Base-by-base conservation (phyloP, 1,284 basidiomycete species). In the Termitomyces sp. region DNA sequence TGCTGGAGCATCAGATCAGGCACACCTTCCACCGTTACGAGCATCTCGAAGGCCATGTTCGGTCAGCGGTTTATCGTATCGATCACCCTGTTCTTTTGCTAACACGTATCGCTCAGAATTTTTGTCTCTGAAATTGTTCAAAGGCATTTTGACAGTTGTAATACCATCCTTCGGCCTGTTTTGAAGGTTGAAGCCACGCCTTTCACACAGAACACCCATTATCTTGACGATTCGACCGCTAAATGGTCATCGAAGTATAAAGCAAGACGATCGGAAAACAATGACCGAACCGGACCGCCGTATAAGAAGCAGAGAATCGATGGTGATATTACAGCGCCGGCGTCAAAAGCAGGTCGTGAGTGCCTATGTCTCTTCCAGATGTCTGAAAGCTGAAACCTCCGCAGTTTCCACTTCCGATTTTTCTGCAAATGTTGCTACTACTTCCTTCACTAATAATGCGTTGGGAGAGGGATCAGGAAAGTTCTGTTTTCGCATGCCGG, bases 121-220 rank as follows among this genome's bases (percentile, higher is more conserved):
- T 61, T 57, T 34, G 39, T 68, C 3, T 26, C 55, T 1, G 58
- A 65, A 8, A 57, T 71, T 9, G 56, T 71, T 10, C 48, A 61
- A 4, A 50, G 58, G 2, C 65, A 66, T 35, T 48, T 55, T n/a
- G 46, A 44, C 3, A 45, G 28, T 2, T 69, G 67, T 50, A 42
- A 53, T 13, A 38, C 50, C 3, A 59, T 61, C 28, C 57, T 76
- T 14, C 50, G 58, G 11, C 62, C 64, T 16, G 51, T 65, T 9
- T 55, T 74, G 7, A 59, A 68, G 19, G 59, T 66, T 21, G 74
- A 77, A 51, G 24, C 41, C 3, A 62, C 60, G 1, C 72, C 73
- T 0, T 73, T 57, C 54, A 77, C 74, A 9, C 74, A 70, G 52
- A 76, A 76, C 55, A 54, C 50, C 3, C 69, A 72, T 53, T 73